Conservation (phyloP, 2,329 filamentous ascomycete genomes). For the Sporothrix luriei region DNA sequence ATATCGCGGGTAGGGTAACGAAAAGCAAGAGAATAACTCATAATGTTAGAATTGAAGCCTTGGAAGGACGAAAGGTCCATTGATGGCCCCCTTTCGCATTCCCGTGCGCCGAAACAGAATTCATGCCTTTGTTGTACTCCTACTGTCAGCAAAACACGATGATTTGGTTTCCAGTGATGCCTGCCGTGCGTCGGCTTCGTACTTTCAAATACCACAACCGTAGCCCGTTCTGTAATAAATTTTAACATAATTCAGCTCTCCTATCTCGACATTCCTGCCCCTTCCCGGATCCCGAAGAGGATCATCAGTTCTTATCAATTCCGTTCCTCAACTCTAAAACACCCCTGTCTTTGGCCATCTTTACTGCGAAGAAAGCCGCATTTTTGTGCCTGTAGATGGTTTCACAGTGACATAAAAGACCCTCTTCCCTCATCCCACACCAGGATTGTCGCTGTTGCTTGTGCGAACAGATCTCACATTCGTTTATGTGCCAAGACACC, state of each 20-base stretch:
- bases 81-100: background rate
- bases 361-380: background rate
- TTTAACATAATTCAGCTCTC: background rate
- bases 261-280: background rate
- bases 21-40: background rate
- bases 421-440: background rate
- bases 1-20: background rate
- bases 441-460: background rate
- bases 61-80: background rate
- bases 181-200: background rate
- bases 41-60: background rate
- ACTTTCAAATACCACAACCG: background rate
- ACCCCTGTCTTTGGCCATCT: background rate
- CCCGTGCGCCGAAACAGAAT: background rate
- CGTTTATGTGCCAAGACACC: background rate
- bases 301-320: constrained; percentile 10
- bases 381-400: background rate
- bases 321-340: background rate
- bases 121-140: constrained; percentile 11
- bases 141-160: background rate
- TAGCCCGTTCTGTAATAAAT: background rate
- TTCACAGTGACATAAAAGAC: background rate
- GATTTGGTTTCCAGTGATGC: background rate
- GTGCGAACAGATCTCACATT: background rate
- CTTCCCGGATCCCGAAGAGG: constrained; percentile 8